A percentile compares a stretch with the other conserved stretches of the same genome.
phyloP scores from a whole-genome alignment of 495 filamentous ascomycete species.

The Lineolata rhizophorae region DNA sequence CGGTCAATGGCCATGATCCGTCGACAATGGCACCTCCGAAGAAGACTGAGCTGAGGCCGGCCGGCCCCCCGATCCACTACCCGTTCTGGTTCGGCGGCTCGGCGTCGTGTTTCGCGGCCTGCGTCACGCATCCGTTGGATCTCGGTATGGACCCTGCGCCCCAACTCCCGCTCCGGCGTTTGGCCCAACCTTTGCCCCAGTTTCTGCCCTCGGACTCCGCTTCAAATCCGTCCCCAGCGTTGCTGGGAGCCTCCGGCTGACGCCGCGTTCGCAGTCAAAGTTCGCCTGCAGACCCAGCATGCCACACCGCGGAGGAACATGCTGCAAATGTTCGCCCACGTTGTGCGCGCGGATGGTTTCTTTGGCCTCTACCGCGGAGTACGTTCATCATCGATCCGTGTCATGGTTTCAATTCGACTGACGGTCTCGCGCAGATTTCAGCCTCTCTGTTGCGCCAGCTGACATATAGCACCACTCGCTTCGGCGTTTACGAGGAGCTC shows the following conservation, averaged over 20 bases:
- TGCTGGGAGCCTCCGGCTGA: neutral
- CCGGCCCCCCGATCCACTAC: slow-evolving; percentile 16
- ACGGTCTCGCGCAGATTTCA: slow-evolving; percentile 34
- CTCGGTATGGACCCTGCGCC: slow-evolving; percentile 33
- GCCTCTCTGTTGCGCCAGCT: slow-evolving; percentile 75
- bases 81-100: slow-evolving; percentile 88
- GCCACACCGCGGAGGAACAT: slow-evolving; percentile 31
- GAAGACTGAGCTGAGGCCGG: neutral
- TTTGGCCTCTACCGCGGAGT: slow-evolving; percentile 63
- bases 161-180: too few species aligned
- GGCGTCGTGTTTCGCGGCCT: slow-evolving; percentile 73
- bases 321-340: slow-evolving; percentile 60
- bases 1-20: too few species aligned
- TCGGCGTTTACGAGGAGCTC: slow-evolving; percentile 85
- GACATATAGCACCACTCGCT: slow-evolving; percentile 81
- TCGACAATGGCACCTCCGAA: neutral
- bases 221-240: too few species aligned
- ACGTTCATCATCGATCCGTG: slow-evolving; percentile 11
- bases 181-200: too few species aligned
- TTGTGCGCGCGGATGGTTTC: slow-evolving; percentile 44
- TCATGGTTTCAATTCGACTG: slow-evolving; percentile 2
- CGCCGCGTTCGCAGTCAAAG: slow-evolving; percentile 19
- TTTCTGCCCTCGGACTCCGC: too few species aligned
- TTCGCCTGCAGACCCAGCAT: slow-evolving; percentile 58
- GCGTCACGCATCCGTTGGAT: slow-evolving; percentile 80